Conservation (phyloP, 306 rosid species). For the Cicer bijugum region DNA sequence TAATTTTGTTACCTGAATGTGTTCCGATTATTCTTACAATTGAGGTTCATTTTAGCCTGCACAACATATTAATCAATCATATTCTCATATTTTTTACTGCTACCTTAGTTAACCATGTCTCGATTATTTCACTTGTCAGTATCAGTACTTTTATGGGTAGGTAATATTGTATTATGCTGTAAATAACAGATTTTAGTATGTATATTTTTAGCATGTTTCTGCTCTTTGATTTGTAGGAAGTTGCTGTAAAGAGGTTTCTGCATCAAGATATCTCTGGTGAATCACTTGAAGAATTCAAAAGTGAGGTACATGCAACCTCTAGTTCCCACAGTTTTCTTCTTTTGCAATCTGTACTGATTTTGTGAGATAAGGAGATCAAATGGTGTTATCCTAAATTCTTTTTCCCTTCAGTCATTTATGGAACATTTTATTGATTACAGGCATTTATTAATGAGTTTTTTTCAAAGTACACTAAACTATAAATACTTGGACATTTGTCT, state of each 20-base stretch:
- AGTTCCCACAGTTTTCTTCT: constrained; percentile 32
- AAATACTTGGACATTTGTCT: background rate
- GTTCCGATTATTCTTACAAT: background rate
- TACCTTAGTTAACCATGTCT: background rate
- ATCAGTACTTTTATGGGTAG: background rate
- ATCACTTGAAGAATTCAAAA: constrained; percentile 88
- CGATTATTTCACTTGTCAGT: constrained; percentile 24
- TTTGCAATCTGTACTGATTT: constrained; percentile 30
- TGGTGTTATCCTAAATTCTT: background rate
- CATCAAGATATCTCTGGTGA: constrained; percentile 85
- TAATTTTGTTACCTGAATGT: constrained; percentile 17
- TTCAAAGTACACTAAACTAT: background rate
- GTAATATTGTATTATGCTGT: constrained; percentile 36
- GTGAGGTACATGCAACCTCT: constrained; percentile 70
- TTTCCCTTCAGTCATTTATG: background rate
- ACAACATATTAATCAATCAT: constrained; percentile 22
- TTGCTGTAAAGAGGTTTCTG: constrained; percentile 93
- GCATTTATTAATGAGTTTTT: background rate
- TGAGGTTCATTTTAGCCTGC: constrained; percentile 7
- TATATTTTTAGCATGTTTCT: constrained; percentile 39
- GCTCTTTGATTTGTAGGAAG: constrained; percentile 65
- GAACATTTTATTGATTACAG: background rate
- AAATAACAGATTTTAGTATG: background rate
- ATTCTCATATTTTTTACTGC: constrained; percentile 1
- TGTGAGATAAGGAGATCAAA: constrained; percentile 23